Conservation (phyloP, 352 stramenopile genomes). For the Poterioochromonas sp. region DNA sequence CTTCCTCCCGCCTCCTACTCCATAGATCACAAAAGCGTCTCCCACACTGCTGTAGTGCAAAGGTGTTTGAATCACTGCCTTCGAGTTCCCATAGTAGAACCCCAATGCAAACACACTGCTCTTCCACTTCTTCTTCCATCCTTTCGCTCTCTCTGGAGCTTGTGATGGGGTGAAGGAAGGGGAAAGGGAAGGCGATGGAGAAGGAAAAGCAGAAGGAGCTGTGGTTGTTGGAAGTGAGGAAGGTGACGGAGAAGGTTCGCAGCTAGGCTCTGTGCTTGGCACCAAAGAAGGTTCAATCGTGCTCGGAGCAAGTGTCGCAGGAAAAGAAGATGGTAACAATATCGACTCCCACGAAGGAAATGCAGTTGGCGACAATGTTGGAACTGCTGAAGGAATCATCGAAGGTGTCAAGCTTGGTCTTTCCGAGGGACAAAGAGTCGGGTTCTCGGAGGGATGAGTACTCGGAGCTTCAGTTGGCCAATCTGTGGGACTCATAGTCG, state of each 20-base stretch:
- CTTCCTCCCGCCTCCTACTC: conserved; percentile 5
- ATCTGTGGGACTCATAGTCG: not conserved
- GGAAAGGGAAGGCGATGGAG: conserved; percentile 4
- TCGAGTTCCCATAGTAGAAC: conserved; percentile 11
- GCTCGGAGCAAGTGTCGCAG: not conserved
- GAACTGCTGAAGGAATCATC: conserved; percentile 8
- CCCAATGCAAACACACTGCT: conserved; percentile 10
- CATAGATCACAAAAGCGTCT: conserved; percentile 4
- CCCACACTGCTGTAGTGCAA: conserved; percentile 8
- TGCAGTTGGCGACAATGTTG: conserved; percentile 4
- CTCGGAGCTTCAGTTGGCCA: not conserved
- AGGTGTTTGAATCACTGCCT: conserved; percentile 11
- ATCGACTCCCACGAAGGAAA: not conserved
- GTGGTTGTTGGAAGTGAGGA: conserved; percentile 10
- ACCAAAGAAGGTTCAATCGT: conserved; percentile 13
- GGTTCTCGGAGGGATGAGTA: not conserved
- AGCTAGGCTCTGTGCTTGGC: too few species aligned
- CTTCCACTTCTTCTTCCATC: conserved; percentile 11
- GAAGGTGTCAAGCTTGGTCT: conserved; percentile 10
- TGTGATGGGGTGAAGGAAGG: conserved; percentile 8
- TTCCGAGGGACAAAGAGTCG: conserved; percentile 1
- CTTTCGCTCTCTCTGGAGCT: conserved; percentile 5
- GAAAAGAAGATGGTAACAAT: conserved; percentile 1
- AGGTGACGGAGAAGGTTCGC: conserved; percentile 4
- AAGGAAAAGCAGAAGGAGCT: not conserved